Evolutionary conservation across 1,284 basidiomycete species (phyloP).

Genomic region (Ganoderma sp.): DNA sequence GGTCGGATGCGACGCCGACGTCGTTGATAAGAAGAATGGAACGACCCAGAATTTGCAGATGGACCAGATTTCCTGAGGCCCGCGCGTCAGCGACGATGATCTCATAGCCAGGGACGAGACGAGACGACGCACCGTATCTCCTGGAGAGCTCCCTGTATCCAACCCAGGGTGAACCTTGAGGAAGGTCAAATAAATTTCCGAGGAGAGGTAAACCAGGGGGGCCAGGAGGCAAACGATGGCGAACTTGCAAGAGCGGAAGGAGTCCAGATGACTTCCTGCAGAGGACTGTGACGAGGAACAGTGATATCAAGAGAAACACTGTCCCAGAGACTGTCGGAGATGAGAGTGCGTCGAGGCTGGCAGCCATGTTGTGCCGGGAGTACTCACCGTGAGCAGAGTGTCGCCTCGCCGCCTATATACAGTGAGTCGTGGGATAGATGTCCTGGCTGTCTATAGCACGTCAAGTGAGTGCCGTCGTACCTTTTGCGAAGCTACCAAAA

Average conservation of each 20-base stretch:
- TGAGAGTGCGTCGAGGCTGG: not conserved
- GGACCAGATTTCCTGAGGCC: not conserved
- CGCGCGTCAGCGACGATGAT: not conserved
- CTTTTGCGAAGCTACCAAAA: not conserved
- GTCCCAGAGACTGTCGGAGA: not conserved
- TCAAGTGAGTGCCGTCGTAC: not conserved
- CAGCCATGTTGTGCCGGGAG: not conserved
- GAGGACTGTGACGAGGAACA: not conserved
- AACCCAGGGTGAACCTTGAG: not conserved
- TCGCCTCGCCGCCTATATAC: not conserved
- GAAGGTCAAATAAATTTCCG: slow-evolving; percentile 9
- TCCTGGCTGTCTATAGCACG: not conserved
- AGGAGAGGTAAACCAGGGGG: not conserved
- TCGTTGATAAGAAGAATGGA: slow-evolving; percentile 12
- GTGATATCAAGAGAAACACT: not conserved
- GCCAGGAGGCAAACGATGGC: not conserved
- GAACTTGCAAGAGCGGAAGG: not conserved
- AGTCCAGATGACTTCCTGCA: not conserved
- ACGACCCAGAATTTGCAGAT: slow-evolving; percentile 7
- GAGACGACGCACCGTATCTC: slow-evolving; percentile 4
- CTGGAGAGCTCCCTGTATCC: slow-evolving; percentile 7
- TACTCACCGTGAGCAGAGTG: not conserved
- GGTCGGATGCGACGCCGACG: slow-evolving; percentile 1
- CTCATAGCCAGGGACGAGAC: not conserved
- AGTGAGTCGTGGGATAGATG: not conserved